Evolutionary conservation across 116 monocot species (phyloP).

Genomic region (Zostera marina): DNA sequence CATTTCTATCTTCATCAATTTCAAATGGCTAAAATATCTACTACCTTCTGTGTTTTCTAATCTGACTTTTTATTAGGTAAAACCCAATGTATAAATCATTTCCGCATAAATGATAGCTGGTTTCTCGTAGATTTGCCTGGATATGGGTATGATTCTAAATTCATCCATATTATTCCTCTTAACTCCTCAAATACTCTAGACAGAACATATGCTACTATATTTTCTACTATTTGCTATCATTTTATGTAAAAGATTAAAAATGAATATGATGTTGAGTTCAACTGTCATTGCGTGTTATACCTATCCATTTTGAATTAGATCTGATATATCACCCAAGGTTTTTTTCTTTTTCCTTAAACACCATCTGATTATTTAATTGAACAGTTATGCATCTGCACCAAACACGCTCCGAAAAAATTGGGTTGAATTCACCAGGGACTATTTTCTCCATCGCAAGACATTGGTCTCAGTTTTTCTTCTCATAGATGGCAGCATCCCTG

Average conservation of each 20-base stretch:
- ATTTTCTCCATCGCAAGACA: slow-evolving; percentile 59
- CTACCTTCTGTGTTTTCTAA: no score
- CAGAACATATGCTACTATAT: not conserved
- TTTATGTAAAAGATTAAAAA: no score
- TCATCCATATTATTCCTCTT: not conserved
- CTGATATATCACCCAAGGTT: no score
- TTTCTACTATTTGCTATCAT: no score
- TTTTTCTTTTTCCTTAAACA: no score
- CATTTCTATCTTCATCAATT: no score
- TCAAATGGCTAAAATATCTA: no score
- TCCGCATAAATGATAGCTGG: slow-evolving; percentile 92
- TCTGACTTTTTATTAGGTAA: slow-evolving; percentile 38
- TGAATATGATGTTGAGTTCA: no score
- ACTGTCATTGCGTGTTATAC: no score
- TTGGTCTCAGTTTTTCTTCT: slow-evolving; percentile 86
- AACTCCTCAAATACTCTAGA: not conserved
- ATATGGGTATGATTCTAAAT: slow-evolving; percentile 55
- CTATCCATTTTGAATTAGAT: no score
- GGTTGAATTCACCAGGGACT: slow-evolving; percentile 77
- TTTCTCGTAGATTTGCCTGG: slow-evolving; percentile 96
- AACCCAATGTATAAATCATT: slow-evolving; percentile 97
- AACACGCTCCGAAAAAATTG: slow-evolving; percentile 54
- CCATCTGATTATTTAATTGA: no score
- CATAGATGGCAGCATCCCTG: slow-evolving; percentile 88
- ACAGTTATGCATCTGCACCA: slow-evolving; percentile 86